Evolutionary conservation across 2,329 filamentous ascomycete species (phyloP).

Genomic region (Diaporthe nobilis): DNA sequence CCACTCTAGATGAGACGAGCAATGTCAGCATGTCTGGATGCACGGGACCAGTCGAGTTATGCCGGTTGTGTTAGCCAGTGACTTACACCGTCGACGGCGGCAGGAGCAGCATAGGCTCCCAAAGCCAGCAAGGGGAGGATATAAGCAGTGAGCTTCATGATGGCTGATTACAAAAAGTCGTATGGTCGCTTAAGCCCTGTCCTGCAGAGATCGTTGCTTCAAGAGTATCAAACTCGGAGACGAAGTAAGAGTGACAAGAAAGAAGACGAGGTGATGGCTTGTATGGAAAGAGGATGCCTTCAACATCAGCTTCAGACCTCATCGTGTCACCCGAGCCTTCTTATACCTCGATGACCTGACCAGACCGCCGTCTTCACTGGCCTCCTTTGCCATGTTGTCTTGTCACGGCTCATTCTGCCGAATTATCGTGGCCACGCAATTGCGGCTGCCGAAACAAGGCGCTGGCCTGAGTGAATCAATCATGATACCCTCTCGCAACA

Average conservation of each 20-base stretch:
- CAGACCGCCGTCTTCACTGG: not conserved
- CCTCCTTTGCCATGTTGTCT: not conserved
- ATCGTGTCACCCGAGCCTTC: not conserved
- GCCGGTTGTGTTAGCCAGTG: not conserved
- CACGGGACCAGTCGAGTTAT: not conserved
- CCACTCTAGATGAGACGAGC: not conserved
- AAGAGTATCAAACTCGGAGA: conserved; percentile 12
- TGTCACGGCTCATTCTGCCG: not conserved
- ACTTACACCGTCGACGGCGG: conserved; percentile 10
- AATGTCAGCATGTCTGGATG: conserved; percentile 2
- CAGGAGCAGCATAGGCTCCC: conserved; percentile 5
- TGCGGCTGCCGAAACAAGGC: not conserved
- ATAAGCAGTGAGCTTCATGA: conserved; percentile 1
- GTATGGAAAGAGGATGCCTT: not conserved
- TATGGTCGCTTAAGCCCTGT: not conserved
- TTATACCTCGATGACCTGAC: not conserved
- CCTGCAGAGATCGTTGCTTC: conserved; percentile 14
- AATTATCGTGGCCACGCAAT: not conserved
- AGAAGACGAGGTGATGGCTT: not conserved
- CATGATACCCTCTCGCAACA: conserved; percentile 25
- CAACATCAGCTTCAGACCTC: not conserved
- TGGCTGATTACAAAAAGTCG: conserved; percentile 16
- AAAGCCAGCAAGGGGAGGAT: not conserved
- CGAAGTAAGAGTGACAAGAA: not conserved
- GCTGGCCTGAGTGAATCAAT: conserved; percentile 6